Base-by-base conservation (phyloP, 2,329 filamentous ascomycete species). In the Hymenoscyphus repandus region DNA sequence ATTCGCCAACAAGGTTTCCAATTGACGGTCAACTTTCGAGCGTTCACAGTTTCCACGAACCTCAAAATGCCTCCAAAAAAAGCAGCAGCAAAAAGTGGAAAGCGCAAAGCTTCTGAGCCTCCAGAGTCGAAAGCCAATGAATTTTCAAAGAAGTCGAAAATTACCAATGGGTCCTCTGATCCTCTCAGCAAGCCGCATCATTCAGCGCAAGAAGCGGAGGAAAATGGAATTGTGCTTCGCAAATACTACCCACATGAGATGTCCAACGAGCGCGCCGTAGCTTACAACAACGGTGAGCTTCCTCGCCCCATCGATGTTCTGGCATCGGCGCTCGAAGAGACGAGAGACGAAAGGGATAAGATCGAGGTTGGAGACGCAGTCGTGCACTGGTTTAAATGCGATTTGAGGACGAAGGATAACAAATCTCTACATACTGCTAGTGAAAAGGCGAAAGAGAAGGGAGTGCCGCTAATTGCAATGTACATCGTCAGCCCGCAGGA, bases 351-450 rank as follows among this genome's bases (percentile, higher is more conserved):
- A 33, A 76, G 87, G 7, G 71, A 74, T 27, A 67, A 70, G 1
- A 75, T 86, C 11, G 55, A 70, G 1, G 70, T 76, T 0, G 78
- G 79, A 30, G 72, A 79, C 22, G 80, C 83, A 0, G 85, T 95
- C 0, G 79, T 95, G 0, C 88, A 95, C 69, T 96, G 90, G 90
- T 96, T 92, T 73, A 95, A 93, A 69, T 82, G 80, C 62, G 91
- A 96, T 66, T 69, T 95, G 45, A 78, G 90, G 2, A 74, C 78
- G 1, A 68, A 70, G 0, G 91, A 96, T 66, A 96, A 95, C 65
- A 85, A 79, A 7, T 80, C 80, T 0, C 68, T 96, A 20, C 76
- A 78, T 32, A 68, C 83, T 54, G 90, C 90, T 0, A 82, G 79
- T 49, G 70, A 82, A 51, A 75, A 77, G 44, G 88, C 90, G 1